Base-by-base conservation (phyloP, 805 yeast species). In the Metschnikowia proteae region DNA sequence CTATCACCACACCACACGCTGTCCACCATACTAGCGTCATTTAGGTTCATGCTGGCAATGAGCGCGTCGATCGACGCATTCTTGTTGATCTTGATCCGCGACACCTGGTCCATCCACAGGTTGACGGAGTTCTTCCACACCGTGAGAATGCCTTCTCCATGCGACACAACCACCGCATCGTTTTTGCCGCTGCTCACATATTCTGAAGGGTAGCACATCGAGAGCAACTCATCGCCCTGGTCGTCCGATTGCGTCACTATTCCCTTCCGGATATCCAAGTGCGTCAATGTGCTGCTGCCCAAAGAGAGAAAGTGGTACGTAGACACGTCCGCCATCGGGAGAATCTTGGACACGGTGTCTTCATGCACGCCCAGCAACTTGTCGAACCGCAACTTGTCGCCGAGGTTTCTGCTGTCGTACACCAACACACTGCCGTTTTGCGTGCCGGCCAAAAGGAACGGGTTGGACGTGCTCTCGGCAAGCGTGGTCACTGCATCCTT, bases 181-280 rank as follows among this genome's bases (percentile, higher is more conserved):
- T 83, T 87, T 42, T 76, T 78, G 10, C 81, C 76, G 8, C 58
- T 66, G 34, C 60, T 64, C 9, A 64, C 55, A 1, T 78, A 78
- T 53, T 84, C 87, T 1, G 70, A 58, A 1, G 83, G 78, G 68
- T 83, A 81, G 34, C 87, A 71, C 58, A 88, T 84, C 48, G 90
- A 76, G 38, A 92, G 67, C n/a, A 92, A 68, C 62, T 92, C 99
- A 60, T 92, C 98, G 56, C 86, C 96, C 68, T 92, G 99, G 62
- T 89, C 91, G 53, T 91, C 98, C 33, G 91, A 83, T 35, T 77
- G 76, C 3, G 79, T 67, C 1, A 84, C 64, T 2, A 82, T 75
- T 4, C 86, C 87, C 57, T 85, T 87, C 42, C 97, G 71, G 3
- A 85, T 74, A 64, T 92, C 97, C 59, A 91, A 75, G 50, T 84